Percentiles rank a stretch among this genome's conserved stretches.
Conservation (phyloP, 1,284 basidiomycete genomes). For the Papiliotrema terrestris region DNA sequence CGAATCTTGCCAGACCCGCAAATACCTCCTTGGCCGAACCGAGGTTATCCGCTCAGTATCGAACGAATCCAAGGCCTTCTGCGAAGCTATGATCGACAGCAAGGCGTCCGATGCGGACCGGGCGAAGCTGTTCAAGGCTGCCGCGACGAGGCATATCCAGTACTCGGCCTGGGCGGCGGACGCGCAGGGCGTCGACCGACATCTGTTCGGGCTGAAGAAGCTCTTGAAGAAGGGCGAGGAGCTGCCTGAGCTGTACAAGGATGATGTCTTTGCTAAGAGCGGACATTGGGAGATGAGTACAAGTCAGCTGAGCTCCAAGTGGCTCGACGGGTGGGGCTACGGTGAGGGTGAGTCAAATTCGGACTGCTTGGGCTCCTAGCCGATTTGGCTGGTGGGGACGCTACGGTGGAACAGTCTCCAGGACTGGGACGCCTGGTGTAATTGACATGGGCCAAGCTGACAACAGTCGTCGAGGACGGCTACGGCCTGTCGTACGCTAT, state of each 20-base stretch:
- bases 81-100: constrained; percentile 77
- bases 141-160: constrained; percentile 75
- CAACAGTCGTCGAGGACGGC: constrained; percentile 77
- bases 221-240: constrained; percentile 67
- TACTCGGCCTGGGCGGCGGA: constrained; percentile 90
- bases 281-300: constrained; percentile 92
- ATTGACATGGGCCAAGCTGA: background rate
- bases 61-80: constrained; percentile 79
- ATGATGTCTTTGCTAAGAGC: constrained; percentile 67
- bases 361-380: background rate
- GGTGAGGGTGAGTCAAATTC: constrained; percentile 70
- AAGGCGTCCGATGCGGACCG: constrained; percentile 59
- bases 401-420: no score
- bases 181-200: constrained; percentile 91
- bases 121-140: constrained; percentile 68
- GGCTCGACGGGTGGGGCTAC: constrained; percentile 93
- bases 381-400: constrained; percentile 8
- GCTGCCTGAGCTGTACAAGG: constrained; percentile 73
- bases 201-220: constrained; percentile 90
- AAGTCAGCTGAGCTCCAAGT: constrained; percentile 76
- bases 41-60: constrained; percentile 89
- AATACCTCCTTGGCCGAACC: constrained; percentile 85
- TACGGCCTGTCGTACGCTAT: constrained; percentile 93
- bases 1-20: constrained; percentile 91
- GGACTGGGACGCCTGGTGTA: background rate